phyloP scores from a whole-genome alignment of 2,329 filamentous ascomycete genomes.

The Anisogramma anomala region DNA sequence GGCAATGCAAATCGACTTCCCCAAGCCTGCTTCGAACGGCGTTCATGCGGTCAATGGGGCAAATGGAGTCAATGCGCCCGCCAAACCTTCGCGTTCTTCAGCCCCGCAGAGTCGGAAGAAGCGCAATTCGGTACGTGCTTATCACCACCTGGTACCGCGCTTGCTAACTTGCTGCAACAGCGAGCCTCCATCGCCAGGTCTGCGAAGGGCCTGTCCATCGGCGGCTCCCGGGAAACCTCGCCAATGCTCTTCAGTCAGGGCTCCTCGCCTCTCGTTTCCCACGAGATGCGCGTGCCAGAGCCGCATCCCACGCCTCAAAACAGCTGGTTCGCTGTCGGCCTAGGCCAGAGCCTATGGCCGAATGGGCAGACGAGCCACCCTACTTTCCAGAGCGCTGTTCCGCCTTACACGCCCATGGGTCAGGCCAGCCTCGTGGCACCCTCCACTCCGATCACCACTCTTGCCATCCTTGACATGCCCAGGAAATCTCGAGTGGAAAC shows the following conservation, averaged over 20 bases:
- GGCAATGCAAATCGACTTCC: constrained; percentile 5
- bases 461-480: constrained; percentile 52
- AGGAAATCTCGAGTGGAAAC: constrained; percentile 90
- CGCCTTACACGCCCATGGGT: not conserved
- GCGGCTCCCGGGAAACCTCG: constrained; percentile 41
- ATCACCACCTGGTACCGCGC: no score
- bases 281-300: constrained; percentile 27
- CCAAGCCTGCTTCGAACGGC: not conserved
- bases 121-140: constrained; percentile 29
- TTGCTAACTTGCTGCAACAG: constrained; percentile 26
- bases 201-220: constrained; percentile 36
- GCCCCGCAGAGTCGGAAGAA: constrained; percentile 25
- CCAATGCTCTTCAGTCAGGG: constrained; percentile 42
- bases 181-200: constrained; percentile 40
- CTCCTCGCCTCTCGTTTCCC: constrained; percentile 42
- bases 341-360: constrained; percentile 25
- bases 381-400: not conserved
- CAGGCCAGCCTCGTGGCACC: constrained; percentile 14
- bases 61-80: not conserved
- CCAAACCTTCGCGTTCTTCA: constrained; percentile 9
- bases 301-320: constrained; percentile 21
- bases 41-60: not conserved
- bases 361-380: constrained; percentile 11
- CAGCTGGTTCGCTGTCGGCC: constrained; percentile 11
- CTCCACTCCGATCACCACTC: constrained; percentile 11